These are phyloP conservation scores for Tolypocladium ovalisporum DNA, from an alignment of 2,329 filamentous ascomycete species.

Conservation along the genomic window DNA sequence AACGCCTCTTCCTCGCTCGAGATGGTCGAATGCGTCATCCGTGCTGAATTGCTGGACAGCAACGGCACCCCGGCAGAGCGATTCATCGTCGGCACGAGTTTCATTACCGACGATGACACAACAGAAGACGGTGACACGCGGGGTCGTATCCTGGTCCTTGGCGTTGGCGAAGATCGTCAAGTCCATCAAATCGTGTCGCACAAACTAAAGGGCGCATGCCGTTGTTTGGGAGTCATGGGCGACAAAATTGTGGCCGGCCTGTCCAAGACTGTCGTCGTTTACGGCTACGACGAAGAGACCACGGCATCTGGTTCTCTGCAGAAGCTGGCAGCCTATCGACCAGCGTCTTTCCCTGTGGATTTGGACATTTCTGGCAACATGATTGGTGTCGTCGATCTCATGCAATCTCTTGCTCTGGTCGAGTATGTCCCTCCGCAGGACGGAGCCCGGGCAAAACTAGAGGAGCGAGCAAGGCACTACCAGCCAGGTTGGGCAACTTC, in stretches of 20 bases:
- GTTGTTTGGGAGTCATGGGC: constrained; percentile 63
- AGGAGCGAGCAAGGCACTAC: constrained; percentile 69
- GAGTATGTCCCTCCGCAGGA: constrained; percentile 52
- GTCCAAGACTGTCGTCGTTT: constrained; percentile 70
- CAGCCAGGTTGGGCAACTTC: constrained; percentile 76
- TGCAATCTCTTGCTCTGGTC: constrained; percentile 81
- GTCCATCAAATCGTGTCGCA: constrained; percentile 62
- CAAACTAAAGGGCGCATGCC: constrained; percentile 67
- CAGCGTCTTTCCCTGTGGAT: constrained; percentile 75
- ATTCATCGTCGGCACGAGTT: constrained; percentile 87
- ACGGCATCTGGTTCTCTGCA: constrained; percentile 46
- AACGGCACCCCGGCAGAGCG: constrained; percentile 54
- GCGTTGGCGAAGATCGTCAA: constrained; percentile 63
- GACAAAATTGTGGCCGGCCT: constrained; percentile 76
- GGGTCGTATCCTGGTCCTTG: constrained; percentile 76
- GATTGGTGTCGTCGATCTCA: constrained; percentile 82
- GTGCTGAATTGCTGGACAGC: constrained; percentile 56
- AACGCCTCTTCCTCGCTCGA: constrained; percentile 42
- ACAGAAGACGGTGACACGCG: constrained; percentile 34
- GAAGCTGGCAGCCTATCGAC: constrained; percentile 67
- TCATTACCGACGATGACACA: constrained; percentile 50
- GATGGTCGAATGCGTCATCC: constrained; percentile 74
- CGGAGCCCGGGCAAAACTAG: constrained; percentile 50
- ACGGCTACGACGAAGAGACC: constrained; percentile 44
- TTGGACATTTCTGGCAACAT: constrained; percentile 61